These are phyloP conservation scores for Alternaria postmessia DNA, from an alignment of 2,329 filamentous ascomycete genomes.

Conservation along the genomic window DNA sequence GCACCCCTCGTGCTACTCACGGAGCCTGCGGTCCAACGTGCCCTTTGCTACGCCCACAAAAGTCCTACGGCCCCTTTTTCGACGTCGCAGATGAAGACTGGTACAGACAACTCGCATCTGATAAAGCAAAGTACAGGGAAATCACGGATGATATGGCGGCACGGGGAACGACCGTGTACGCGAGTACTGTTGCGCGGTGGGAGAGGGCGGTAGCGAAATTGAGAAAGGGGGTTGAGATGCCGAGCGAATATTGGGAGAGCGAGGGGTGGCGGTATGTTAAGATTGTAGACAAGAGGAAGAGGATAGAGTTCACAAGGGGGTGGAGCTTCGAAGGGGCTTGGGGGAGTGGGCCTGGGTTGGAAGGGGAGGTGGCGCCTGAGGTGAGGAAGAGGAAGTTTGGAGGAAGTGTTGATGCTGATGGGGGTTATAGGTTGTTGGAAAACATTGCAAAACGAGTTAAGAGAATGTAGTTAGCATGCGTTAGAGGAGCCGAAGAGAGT, in stretches of 20 bases:
- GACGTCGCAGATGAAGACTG: background rate
- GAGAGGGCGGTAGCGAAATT: background rate
- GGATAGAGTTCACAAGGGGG: background rate
- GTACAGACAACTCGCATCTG: background rate
- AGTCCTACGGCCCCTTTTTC: background rate
- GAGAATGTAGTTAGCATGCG: background rate
- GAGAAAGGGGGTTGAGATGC: background rate
- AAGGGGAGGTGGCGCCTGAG: background rate
- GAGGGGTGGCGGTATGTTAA: background rate
- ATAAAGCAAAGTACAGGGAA: background rate
- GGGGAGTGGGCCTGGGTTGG: background rate
- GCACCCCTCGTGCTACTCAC: background rate
- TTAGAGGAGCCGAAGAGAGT: background rate
- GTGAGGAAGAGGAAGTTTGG: background rate
- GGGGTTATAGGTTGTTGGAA: background rate
- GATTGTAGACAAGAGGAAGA: background rate
- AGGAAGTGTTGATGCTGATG: background rate
- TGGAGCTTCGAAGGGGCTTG: conserved; percentile 10
- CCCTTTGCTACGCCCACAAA: background rate
- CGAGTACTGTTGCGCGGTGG: conserved; percentile 3
- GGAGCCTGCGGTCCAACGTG: conserved; percentile 5
- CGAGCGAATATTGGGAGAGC: background rate
- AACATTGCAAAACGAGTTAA: background rate
- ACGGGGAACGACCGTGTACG: background rate
- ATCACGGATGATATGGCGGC: background rate